Evolutionary conservation across 1,139 yeast genomes (phyloP).

Genomic region (Pichia sp.): DNA sequence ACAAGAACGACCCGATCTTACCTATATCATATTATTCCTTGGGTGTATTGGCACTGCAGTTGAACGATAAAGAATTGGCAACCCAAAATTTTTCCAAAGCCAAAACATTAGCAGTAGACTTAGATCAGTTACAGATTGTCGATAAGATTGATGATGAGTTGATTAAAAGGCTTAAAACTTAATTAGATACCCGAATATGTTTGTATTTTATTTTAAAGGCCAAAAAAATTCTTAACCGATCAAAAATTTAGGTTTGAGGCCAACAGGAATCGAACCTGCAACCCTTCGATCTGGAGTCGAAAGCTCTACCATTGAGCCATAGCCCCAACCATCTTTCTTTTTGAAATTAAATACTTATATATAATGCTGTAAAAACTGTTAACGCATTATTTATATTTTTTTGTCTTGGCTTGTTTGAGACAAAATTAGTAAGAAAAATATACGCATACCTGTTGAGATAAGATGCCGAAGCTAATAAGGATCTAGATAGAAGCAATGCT

Average conservation of each 20-base stretch:
- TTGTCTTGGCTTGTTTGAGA: too few relatives aligned
- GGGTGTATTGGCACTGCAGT: slow-evolving; percentile 71
- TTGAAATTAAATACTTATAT: too few relatives aligned
- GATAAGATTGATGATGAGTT: slow-evolving; percentile 51
- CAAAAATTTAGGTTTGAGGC: slow-evolving; percentile 31
- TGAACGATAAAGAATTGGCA: slow-evolving; percentile 52
- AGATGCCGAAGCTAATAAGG: too few relatives aligned
- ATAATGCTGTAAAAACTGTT: too few relatives aligned
- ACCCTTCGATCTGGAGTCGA: slow-evolving; percentile 67
- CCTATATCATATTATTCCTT: slow-evolving; percentile 82
- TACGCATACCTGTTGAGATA: too few relatives aligned
- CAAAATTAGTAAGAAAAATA: too few relatives aligned
- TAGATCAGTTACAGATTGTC: slow-evolving; percentile 61
- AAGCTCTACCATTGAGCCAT: slow-evolving; percentile 94
- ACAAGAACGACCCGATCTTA: slow-evolving; percentile 45
- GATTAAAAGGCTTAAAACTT: background rate
- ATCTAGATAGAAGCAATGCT: too few relatives aligned
- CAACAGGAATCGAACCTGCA: slow-evolving; percentile 47
- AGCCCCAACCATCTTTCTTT: slow-evolving; percentile 45
- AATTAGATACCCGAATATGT: too few relatives aligned
- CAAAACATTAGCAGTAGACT: slow-evolving; percentile 62
- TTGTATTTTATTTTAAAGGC: too few relatives aligned
- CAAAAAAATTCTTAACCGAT: too few relatives aligned
- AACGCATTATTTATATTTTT: too few relatives aligned
- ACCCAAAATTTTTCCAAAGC: slow-evolving; percentile 64